Evolutionary conservation across 768 basidiomycete species (phyloP).

Genomic region (Boletus rex-veris): DNA sequence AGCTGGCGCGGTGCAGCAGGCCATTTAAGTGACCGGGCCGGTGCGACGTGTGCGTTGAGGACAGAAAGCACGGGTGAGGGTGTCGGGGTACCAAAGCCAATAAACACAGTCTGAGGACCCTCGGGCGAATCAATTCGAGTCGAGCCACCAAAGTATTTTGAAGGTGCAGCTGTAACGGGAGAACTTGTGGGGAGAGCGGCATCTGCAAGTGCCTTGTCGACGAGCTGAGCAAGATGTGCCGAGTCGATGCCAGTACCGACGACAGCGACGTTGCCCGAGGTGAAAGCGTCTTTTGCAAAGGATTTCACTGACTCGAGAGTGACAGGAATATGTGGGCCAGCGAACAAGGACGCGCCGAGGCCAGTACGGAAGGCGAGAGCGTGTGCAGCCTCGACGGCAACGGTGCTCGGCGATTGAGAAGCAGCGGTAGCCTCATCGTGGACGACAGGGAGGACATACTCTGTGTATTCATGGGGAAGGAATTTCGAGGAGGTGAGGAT

Average conservation of each 20-base stretch:
- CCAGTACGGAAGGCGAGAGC: slow-evolving; percentile 89
- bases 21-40: slow-evolving; percentile 85
- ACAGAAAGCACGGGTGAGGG: slow-evolving; percentile 71
- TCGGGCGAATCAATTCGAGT: slow-evolving; percentile 63
- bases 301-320: slow-evolving; percentile 69
- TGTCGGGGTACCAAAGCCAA: slow-evolving; percentile 80
- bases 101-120: slow-evolving; percentile 71
- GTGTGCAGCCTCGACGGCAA: slow-evolving; percentile 86
- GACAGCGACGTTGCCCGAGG: slow-evolving; percentile 77
- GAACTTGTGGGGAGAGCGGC: slow-evolving; percentile 35
- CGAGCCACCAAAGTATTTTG: slow-evolving; percentile 82
- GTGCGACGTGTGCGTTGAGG: slow-evolving; percentile 77
- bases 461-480: slow-evolving; percentile 72
- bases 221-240: slow-evolving; percentile 62
- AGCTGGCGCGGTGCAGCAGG: slow-evolving; percentile 53
- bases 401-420: slow-evolving; percentile 53
- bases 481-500: slow-evolving; percentile 81
- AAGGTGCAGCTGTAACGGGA: slow-evolving; percentile 23
- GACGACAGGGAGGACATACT: slow-evolving; percentile 69
- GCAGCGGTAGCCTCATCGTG: slow-evolving; percentile 66
- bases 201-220: slow-evolving; percentile 61
- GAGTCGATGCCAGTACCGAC: slow-evolving; percentile 85
- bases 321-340: slow-evolving; percentile 62
- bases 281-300: slow-evolving; percentile 71
- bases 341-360: slow-evolving; percentile 87